Base-by-base conservation (phyloP, 306 rosid species). In the Cyclanthera cordifolia region DNA sequence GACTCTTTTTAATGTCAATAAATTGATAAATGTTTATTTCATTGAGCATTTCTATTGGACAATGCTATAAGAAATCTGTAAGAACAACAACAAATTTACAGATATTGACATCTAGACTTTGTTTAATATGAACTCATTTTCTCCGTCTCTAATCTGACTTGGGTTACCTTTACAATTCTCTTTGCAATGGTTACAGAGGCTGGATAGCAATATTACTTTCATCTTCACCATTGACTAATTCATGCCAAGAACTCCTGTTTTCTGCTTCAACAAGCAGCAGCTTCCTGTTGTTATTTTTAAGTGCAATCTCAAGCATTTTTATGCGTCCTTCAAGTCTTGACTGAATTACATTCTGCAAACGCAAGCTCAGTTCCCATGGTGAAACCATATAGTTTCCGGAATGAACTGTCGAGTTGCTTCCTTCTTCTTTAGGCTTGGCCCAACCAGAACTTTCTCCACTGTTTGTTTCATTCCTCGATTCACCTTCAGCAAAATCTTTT, bases 321-420 rank as follows among this genome's bases (percentile, higher is more conserved):
- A 86, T 84, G 12, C 82, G 94, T 51, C 81, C 80, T 79, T 88
- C 85, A 0, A 91, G 91, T 43, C 91, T 82, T 17, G 81, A 80
- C 83, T 86, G 85, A 48, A 88, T 82, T 68, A 91, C 81, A 73
- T 86, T 86, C 30, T 91, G 96, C 72, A 91, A 77, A 21, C 86
- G 86, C 73, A 88, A 67, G 71, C 78, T 83, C 68, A 91, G 79
- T 80, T 85, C 89, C 66, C 72, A 73, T 20, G 97, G 85, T 17
- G 91, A 86, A 55, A 91, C 94, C 25, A 82, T 87, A 76, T 77
- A 82, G 75, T 86, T 80, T 41, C 74, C 85, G 32, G 81, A 77
- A 66, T 82, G 65, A 63, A 65, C 76, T 14, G 81, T 67, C 34
- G 80, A 14, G 47, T 77, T 73, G 16, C 71, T 46, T n/a, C 24